Evolutionary conservation across 2,329 filamentous ascomycete species (phyloP).

Genomic region (Beauveria caledonica): DNA sequence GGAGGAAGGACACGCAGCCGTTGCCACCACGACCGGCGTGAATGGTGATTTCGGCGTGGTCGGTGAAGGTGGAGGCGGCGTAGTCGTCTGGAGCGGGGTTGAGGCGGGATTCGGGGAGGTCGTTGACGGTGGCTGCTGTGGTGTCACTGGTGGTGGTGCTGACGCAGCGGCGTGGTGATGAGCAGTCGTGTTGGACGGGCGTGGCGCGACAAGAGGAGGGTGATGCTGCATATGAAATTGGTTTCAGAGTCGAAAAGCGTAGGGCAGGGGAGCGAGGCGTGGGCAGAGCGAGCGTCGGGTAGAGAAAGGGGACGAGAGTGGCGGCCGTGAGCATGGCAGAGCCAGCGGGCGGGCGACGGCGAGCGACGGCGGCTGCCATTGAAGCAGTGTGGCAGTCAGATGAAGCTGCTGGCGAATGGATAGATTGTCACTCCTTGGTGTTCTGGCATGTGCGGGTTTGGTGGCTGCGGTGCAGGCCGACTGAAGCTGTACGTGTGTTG

Average conservation of each 20-base stretch:
- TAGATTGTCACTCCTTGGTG: not conserved
- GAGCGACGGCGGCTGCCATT: slow-evolving; percentile 1
- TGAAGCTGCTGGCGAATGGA: not conserved
- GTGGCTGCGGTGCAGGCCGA: not conserved
- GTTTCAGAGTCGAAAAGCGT: not conserved
- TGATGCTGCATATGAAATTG: not conserved
- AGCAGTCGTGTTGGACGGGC: not conserved
- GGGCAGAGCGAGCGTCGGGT: slow-evolving; percentile 36
- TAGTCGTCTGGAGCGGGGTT: slow-evolving; percentile 83
- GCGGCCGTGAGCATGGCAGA: slow-evolving; percentile 15
- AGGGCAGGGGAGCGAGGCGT: not conserved
- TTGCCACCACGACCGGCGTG: slow-evolving; percentile 77
- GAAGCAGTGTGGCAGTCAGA: not conserved
- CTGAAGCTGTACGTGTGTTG: not conserved
- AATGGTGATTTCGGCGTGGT: slow-evolving; percentile 71
- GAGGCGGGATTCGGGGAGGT: slow-evolving; percentile 49
- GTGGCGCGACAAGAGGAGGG: not conserved
- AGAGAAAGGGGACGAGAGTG: slow-evolving; percentile 35
- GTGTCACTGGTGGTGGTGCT: not conserved
- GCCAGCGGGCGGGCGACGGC: not conserved
- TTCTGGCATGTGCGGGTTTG: not conserved
- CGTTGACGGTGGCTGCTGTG: slow-evolving; percentile 23
- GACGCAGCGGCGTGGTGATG: not conserved
- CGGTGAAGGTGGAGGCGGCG: slow-evolving; percentile 72
- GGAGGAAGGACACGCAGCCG: slow-evolving; percentile 88